phyloP scores from a whole-genome alignment of 768 basidiomycete genomes.

The Lenzites betulinus region DNA sequence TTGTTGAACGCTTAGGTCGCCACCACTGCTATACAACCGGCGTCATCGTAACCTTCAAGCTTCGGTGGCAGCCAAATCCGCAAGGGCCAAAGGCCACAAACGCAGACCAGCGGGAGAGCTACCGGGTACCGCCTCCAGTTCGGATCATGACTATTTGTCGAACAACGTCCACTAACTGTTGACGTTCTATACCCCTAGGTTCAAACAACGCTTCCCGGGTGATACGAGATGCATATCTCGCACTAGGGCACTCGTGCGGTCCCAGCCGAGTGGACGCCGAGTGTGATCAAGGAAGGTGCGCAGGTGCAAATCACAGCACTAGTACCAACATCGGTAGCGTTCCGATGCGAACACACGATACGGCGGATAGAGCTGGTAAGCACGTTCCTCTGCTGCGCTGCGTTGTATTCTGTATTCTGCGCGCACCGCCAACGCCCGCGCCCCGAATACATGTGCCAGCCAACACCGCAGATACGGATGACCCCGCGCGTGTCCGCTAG shows the following conservation, averaged over 20 bases:
- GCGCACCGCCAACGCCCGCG: neutral
- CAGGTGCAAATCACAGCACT: neutral
- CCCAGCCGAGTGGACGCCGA: neutral
- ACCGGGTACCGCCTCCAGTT: neutral
- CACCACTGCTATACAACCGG: neutral
- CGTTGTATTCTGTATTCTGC: slow-evolving; percentile 4
- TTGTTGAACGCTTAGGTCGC: neutral
- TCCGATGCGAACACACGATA: neutral
- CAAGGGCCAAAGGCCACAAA: too few species aligned
- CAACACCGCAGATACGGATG: slow-evolving; percentile 9
- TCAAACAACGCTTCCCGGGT: neutral
- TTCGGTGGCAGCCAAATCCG: neutral
- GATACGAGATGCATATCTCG: neutral
- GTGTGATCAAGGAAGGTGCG: neutral
- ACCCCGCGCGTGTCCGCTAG: neutral
- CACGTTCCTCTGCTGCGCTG: neutral
- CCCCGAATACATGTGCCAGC: slow-evolving; percentile 4
- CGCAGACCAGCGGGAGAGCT: neutral
- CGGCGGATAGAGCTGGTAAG: neutral
- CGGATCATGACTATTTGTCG: neutral
- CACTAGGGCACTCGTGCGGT: slow-evolving; percentile 3
- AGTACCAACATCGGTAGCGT: neutral
- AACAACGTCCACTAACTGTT: neutral
- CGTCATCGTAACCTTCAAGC: neutral
- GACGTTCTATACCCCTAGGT: neutral